Evolutionary conservation across 352 stramenopile genomes (phyloP).

Genomic region (Phytophthora rubi): DNA sequence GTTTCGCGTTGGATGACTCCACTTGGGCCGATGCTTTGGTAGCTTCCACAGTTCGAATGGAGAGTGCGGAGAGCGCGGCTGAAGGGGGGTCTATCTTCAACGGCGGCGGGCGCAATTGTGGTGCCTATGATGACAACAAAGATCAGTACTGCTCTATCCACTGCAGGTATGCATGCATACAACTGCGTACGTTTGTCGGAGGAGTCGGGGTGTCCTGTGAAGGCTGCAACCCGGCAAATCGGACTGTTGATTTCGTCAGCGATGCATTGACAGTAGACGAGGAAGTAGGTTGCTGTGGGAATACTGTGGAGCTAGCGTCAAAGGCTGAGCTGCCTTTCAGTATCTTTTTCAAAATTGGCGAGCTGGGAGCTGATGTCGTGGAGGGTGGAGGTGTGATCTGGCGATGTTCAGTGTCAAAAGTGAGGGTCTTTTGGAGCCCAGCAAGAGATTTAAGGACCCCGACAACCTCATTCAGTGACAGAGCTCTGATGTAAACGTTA

Average conservation of each 20-base stretch:
- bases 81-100: slow-evolving; percentile 2
- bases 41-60: slow-evolving; percentile 35
- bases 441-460: slow-evolving; percentile 42
- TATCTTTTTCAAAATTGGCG: slow-evolving; percentile 1
- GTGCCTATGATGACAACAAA: background rate
- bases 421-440: slow-evolving; percentile 30
- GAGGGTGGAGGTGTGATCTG: background rate
- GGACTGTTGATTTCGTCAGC: slow-evolving; percentile 9
- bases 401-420: slow-evolving; percentile 43
- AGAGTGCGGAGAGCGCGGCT: slow-evolving; percentile 15
- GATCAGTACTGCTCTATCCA: background rate
- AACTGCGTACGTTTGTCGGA: background rate
- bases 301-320: background rate
- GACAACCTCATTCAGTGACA: slow-evolving; percentile 45
- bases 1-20: background rate
- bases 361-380: background rate
- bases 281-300: background rate
- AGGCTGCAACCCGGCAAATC: slow-evolving; percentile 1
- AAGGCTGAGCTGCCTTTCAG: background rate
- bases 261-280: background rate
- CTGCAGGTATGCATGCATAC: background rate
- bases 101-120: background rate
- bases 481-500: slow-evolving; percentile 44
- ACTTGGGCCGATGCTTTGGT: background rate
- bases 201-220: background rate